phyloP scores from a whole-genome alignment of 257 asterid species.

The Ajuga chamaepitys region DNA sequence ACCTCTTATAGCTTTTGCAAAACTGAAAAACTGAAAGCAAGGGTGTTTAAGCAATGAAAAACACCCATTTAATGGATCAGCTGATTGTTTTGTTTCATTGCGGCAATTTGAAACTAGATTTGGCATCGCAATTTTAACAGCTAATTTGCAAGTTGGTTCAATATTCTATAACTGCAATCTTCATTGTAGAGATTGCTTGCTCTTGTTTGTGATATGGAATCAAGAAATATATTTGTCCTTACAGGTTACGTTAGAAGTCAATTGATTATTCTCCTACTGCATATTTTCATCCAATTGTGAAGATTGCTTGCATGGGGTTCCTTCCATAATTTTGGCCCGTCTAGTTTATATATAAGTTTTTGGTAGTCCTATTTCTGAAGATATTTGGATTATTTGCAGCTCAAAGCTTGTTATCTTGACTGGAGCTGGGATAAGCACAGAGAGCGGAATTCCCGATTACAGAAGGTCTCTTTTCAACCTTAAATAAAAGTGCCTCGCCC shows the following conservation, averaged over 20 bases:
- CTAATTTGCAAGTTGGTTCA: neutral
- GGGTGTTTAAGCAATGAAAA: too few species aligned
- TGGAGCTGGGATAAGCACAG: constrained; percentile 98
- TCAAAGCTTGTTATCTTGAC: constrained; percentile 76
- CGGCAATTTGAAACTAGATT: neutral
- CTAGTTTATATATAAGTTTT: neutral
- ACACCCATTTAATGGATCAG: neutral
- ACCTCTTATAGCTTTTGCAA: too few species aligned
- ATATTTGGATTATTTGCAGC: constrained; percentile 34
- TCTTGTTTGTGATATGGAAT: neutral
- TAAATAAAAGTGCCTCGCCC: neutral
- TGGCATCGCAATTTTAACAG: neutral
- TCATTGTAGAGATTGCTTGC: neutral
- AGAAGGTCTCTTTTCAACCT: constrained; percentile 50
- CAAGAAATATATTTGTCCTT: neutral
- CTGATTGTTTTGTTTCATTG: neutral
- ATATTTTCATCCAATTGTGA: neutral
- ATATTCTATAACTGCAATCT: constrained; percentile 2
- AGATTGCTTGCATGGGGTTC: neutral
- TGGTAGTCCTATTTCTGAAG: constrained; percentile 4
- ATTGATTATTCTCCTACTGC: neutral
- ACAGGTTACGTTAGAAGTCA: neutral
- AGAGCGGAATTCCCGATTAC: constrained; percentile 97
- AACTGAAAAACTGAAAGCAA: too few species aligned
- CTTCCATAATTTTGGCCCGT: neutral